Evolutionary conservation across 306 rosid genomes (phyloP).

Genomic region (Sphenostylis stenocarpa): DNA sequence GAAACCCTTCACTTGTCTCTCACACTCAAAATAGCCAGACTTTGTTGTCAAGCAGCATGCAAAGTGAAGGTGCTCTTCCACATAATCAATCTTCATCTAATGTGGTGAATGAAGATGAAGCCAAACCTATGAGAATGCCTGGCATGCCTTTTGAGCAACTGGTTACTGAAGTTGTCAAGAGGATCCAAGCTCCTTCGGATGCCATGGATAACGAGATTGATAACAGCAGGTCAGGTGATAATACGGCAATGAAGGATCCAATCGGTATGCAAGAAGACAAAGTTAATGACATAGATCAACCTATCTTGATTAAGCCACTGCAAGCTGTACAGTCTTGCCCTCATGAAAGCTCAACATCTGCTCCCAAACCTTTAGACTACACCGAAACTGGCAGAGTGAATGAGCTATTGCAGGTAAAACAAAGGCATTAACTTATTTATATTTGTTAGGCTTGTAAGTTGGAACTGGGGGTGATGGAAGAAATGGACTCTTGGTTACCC

Average conservation of each 20-base stretch:
- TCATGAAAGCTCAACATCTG: slow-evolving; percentile 31
- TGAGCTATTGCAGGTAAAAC: slow-evolving; percentile 76
- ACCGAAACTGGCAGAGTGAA: slow-evolving; percentile 58
- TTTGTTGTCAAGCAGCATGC: slow-evolving; percentile 34
- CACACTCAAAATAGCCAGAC: slow-evolving; percentile 47
- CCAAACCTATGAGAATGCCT: slow-evolving; percentile 39
- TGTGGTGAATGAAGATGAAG: slow-evolving; percentile 32
- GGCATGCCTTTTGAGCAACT: slow-evolving; percentile 48
- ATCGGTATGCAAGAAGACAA: slow-evolving; percentile 33
- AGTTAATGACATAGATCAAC: slow-evolving; percentile 41
- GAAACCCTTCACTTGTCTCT: slow-evolving; percentile 42
- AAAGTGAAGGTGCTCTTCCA: slow-evolving; percentile 27
- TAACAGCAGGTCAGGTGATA: slow-evolving; percentile 40
- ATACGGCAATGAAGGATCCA: slow-evolving; percentile 32
- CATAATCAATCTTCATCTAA: slow-evolving; percentile 37
- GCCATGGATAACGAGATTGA: slow-evolving; percentile 39
- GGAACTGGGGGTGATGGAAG: background rate
- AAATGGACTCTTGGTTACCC: background rate
- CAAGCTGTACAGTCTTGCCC: slow-evolving; percentile 53
- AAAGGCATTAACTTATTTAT: slow-evolving; percentile 7
- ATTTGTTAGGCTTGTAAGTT: background rate
- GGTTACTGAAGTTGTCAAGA: slow-evolving; percentile 58
- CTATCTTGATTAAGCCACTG: slow-evolving; percentile 60
- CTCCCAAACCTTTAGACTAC: slow-evolving; percentile 42
- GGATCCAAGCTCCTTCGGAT: slow-evolving; percentile 45